Evolutionary conservation across 1,284 basidiomycete species (phyloP).

Genomic region (Coniferiporia sulphurascens): DNA sequence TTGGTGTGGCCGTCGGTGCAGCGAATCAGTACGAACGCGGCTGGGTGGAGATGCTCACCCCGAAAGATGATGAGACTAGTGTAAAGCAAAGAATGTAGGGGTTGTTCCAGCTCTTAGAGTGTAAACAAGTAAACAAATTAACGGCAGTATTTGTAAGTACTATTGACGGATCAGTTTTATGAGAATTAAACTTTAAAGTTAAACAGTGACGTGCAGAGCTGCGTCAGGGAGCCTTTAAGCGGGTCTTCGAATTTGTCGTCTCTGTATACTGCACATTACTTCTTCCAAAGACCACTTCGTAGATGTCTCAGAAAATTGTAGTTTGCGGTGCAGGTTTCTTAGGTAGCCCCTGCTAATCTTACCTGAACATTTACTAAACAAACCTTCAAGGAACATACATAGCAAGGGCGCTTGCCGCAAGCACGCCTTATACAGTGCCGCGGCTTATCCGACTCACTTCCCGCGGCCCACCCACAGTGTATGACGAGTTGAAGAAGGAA

Average conservation of each 20-base stretch:
- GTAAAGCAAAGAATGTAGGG: not conserved
- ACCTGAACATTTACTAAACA: not conserved
- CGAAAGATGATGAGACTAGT: slow-evolving; percentile 6
- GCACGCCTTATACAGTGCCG: slow-evolving; percentile 24
- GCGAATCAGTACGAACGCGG: slow-evolving; percentile 64
- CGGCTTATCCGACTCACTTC: slow-evolving; percentile 50
- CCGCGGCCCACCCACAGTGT: slow-evolving; percentile 41
- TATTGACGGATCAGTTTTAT: not conserved
- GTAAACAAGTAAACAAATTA: not conserved
- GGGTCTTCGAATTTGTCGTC: too few relatives aligned
- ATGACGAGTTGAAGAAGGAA: slow-evolving; percentile 28
- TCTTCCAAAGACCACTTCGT: not conserved
- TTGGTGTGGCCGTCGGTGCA: slow-evolving; percentile 55
- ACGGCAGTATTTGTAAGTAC: not conserved
- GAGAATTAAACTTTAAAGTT: not conserved
- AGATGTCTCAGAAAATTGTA: slow-evolving; percentile 41
- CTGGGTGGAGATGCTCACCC: slow-evolving; percentile 45
- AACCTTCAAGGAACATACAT: slow-evolving; percentile 48
- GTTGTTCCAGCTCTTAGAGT: not conserved
- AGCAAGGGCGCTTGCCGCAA: slow-evolving; percentile 38
- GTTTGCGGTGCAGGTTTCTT: slow-evolving; percentile 65
- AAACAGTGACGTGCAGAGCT: not conserved
- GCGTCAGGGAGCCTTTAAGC: too few relatives aligned
- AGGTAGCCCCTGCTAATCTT: slow-evolving; percentile 31
- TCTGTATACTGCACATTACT: not conserved